Base-by-base conservation (phyloP, 2,329 filamentous ascomycete species). In the Polytolypa hystricis region DNA sequence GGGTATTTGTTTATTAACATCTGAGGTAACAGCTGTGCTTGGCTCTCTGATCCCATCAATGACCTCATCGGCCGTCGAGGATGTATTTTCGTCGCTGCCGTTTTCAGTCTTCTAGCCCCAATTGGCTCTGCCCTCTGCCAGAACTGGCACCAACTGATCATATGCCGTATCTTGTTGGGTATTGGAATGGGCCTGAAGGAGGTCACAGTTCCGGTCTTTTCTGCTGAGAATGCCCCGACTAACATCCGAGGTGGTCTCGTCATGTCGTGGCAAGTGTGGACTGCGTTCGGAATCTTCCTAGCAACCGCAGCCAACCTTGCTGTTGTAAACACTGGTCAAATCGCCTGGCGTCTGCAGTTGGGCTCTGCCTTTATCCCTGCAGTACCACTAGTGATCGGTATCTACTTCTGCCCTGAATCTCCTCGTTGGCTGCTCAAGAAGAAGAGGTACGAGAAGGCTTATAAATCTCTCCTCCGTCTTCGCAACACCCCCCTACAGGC, bases 361-460 rank as follows among this genome's bases (percentile, higher is more conserved):
- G 76, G 68, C 8, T 78, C 76, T 2, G 75, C 79, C 1, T 74
- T 80, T 35, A 70, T 80, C 25, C 77, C 78, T 1, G 74, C 77
- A 0, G 55, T 3, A 73, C 77, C 10, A 71, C 60, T 82, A 3
- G 53, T 78, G 7, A 12, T 72, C 7, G 64, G 69, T 34, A 62
- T 79, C 26, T 81, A 64, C 45, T 67, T 79, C 46, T 79, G 74
- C 44, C 76, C 76, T 0, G 75, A 80, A 48, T 78, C 73, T 2
- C 76, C 77, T 2, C 67, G 76, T 35, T 82, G 77, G 76, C 71
- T 69, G 33, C 70, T 81, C 54, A 78, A 82, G 55, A 80, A 83
- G 54, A 66, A 70, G 38, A 66, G 69, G 4, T 79, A 81, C 47
- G 47, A 49, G 6, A 62, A 78, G 37, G 81, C 80, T 3, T 80